phyloP scores from a whole-genome alignment of 1,139 yeast species.

The Oligophagozyma castellii region DNA sequence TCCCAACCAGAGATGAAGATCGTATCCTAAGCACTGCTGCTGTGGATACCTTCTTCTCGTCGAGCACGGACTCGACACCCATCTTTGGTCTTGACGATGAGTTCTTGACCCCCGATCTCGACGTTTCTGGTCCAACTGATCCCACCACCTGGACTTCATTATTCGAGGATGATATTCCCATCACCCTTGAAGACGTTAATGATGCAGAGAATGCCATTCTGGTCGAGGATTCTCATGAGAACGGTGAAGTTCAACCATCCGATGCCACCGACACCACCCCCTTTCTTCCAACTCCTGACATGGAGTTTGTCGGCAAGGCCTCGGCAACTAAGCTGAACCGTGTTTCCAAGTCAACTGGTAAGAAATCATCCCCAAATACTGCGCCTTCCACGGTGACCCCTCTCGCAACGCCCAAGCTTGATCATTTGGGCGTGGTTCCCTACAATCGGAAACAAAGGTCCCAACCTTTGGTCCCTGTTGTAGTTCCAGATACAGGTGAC shows the following conservation, averaged over 20 bases:
- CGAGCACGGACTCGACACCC: conserved; percentile 40
- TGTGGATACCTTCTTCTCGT: conserved; percentile 47
- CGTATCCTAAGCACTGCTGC: conserved; percentile 41
- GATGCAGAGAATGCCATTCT: conserved; percentile 12
- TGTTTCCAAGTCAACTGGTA: conserved; percentile 4
- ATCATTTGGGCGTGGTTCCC: conserved; percentile 49
- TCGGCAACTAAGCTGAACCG: conserved; percentile 2
- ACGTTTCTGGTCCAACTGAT: conserved; percentile 8
- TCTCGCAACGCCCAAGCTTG: conserved; percentile 26
- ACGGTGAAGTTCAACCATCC: conserved; percentile 4
- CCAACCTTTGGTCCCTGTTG: conserved; percentile 53
- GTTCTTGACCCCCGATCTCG: conserved; percentile 14
- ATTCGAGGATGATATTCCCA: conserved; percentile 33
- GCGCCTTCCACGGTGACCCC: conserved; percentile 3
- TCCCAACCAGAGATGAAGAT: conserved; percentile 1
- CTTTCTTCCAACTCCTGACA: conserved; percentile 22
- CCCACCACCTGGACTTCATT: conserved; percentile 54
- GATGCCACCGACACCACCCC: conserved; percentile 4
- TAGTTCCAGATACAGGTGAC: conserved; percentile 40
- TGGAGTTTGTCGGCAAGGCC: conserved; percentile 14
- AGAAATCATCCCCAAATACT: conserved; percentile 3
- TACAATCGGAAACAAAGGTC: conserved; percentile 52
- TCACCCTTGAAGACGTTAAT: conserved; percentile 22
- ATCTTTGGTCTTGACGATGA: conserved; percentile 1
- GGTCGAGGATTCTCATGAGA: conserved; percentile 6